phyloP scores from a whole-genome alignment of 78 protist species.

The Dictyostelium firmibasis region DNA sequence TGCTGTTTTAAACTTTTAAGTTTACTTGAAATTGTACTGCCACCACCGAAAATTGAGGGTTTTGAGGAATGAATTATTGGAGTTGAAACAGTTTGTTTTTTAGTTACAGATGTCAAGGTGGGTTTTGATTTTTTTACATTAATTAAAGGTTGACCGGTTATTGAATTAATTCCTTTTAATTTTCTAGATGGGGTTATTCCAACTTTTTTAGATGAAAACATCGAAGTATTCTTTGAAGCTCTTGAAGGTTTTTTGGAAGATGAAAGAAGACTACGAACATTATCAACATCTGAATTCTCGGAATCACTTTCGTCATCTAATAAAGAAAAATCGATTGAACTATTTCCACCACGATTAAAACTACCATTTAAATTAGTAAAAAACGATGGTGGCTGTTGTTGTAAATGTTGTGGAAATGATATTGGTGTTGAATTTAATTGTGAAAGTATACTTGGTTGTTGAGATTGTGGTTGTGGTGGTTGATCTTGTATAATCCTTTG shows the following conservation, averaged over 20 bases:
- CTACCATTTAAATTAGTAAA: background rate
- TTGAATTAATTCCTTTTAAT: background rate
- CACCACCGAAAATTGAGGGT: background rate
- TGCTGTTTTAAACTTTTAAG: background rate
- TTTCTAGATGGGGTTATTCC: background rate
- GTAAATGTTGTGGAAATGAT: background rate
- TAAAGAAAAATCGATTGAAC: background rate
- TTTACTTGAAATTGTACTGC: background rate
- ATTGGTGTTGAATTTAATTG: background rate
- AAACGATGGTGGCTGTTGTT: background rate
- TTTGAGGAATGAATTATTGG: background rate
- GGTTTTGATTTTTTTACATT: background rate
- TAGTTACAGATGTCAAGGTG: background rate
- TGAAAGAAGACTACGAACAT: background rate
- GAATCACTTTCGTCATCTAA: conserved; percentile 11
- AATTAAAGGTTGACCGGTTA: background rate
- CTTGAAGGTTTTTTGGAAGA: background rate
- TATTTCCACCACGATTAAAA: conserved; percentile 1
- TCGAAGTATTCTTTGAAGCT: background rate
- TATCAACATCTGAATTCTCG: background rate
- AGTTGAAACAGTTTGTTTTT: background rate
- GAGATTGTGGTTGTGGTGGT: background rate
- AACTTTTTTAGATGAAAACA: background rate
- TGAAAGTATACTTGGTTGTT: background rate
- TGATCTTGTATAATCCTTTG: background rate